phyloP scores from a whole-genome alignment of 2,329 filamentous ascomycete species.

The Mycosphaerella arachidis region DNA sequence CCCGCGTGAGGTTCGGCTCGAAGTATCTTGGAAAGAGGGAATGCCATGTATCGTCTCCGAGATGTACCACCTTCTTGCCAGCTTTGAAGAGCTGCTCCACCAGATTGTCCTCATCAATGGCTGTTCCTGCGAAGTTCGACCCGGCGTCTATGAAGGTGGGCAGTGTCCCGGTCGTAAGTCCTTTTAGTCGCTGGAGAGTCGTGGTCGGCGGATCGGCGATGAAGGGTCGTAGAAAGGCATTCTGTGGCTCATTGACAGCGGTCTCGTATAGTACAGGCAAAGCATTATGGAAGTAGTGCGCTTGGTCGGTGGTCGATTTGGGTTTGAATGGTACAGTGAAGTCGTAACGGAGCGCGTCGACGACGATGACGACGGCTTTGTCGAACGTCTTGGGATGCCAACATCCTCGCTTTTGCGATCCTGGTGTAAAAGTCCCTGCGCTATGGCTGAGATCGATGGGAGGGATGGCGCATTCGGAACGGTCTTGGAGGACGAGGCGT shows the following conservation, averaged over 20 bases:
- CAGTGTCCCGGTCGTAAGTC: constrained; percentile 87
- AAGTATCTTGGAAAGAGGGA: constrained; percentile 92
- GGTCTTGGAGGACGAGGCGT: constrained; percentile 72
- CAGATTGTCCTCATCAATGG: constrained; percentile 88
- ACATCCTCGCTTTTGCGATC: constrained; percentile 62
- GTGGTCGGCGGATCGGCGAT: constrained; percentile 95
- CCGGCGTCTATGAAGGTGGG: constrained; percentile 93
- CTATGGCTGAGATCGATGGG: constrained; percentile 50
- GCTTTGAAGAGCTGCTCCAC: constrained; percentile 60
- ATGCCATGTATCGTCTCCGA: constrained; percentile 98
- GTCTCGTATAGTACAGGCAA: constrained; percentile 84
- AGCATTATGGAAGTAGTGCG: constrained; percentile 76
- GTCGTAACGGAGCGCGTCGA: constrained; percentile 94
- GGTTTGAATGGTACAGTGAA: constrained; percentile 78
- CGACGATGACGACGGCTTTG: constrained; percentile 81
- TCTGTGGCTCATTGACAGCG: constrained; percentile 65
- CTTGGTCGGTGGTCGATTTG: constrained; percentile 43
- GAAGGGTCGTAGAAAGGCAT: constrained; percentile 88
- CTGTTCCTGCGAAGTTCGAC: constrained; percentile 90
- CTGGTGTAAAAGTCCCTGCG: constrained; percentile 33
- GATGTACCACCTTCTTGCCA: constrained; percentile 76
- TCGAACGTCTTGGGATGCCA: constrained; percentile 96
- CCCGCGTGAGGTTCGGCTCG: constrained; percentile 73
- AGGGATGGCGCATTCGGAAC: constrained; percentile 69
- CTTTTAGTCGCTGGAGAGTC: constrained; percentile 87